Base-by-base conservation (phyloP, 352 stramenopile species). In the Plasmopara viticola region DNA sequence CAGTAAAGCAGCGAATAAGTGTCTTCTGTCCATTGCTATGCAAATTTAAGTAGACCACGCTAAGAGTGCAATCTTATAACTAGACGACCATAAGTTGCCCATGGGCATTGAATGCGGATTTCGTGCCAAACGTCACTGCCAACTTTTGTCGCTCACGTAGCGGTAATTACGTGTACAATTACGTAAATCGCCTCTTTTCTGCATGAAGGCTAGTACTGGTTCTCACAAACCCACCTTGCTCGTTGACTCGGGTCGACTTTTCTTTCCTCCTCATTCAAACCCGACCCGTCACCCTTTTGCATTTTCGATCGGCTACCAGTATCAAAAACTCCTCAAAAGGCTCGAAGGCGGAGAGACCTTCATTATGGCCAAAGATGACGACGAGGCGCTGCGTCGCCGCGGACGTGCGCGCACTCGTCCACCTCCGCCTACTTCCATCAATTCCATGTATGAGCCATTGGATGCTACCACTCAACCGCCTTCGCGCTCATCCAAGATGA, bases 361-460 rank as follows among this genome's bases (percentile, higher is more conserved):
- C 10, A 9, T 33, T 5, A 80, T 81, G 70, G 53, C 49, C 31
- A 65, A 58, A 61, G 58, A 63, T 39, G 66, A 72, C 44, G 68
- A 66, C 56, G 70, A 79, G 35, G 44, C 50, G 51, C 43, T 53
- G 38, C 62, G 68, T 48, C 66, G 68, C 17, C 60, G 60, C 38
- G 57, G 63, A 37, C 62, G 62, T 42, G 53, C 63, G 37, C 64
- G 67, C 6, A 28, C 60, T 44, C 58, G 68, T 13, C 46, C 48
- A 13, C 47, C 47, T 14, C 28, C 67, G 14, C 47, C 66, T 15
- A 59, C 52, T 1, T 63, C 59, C 29, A 53, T 62, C 12, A 51
- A 51, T 17, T 58, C 15, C 17, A 58, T 60, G 52, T 69, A 67
- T 44, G 53, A 51, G 14, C 44, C 59, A 31, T 39, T 53, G 39